These are phyloP conservation scores for Salmacisia buchloeana DNA, from an alignment of 1,284 basidiomycete genomes.

Conservation along the genomic window DNA sequence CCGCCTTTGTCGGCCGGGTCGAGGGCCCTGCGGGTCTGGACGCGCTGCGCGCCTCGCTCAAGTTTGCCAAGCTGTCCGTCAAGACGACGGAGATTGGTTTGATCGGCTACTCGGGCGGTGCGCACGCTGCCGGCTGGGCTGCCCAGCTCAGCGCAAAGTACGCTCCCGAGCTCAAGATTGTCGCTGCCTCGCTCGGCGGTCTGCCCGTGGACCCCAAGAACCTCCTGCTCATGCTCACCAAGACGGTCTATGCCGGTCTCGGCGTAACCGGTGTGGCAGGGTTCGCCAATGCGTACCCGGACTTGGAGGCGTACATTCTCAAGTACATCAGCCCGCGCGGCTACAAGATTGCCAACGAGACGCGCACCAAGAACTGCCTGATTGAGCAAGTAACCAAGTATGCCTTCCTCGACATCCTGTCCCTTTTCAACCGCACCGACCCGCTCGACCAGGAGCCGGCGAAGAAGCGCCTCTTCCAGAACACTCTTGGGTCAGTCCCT, in stretches of 20 bases:
- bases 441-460: background rate
- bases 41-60: constrained; percentile 7
- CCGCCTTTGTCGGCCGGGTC: constrained; percentile 13
- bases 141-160: constrained; percentile 7
- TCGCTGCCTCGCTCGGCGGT: constrained; percentile 12
- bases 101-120: constrained; percentile 20
- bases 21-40: constrained; percentile 15
- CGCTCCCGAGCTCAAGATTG: constrained; percentile 18
- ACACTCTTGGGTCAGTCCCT: background rate
- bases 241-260: background rate
- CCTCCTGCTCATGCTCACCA: background rate
- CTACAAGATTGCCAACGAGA: background rate
- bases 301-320: background rate
- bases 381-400: background rate
- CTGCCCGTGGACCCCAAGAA: constrained; percentile 5
- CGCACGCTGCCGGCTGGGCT: constrained; percentile 15
- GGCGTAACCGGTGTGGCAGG: background rate
- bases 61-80: background rate
- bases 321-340: background rate
- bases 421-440: background rate
- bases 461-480: background rate
- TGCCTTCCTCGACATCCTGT: constrained; percentile 6
- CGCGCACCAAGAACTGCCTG: background rate
- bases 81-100: constrained; percentile 9
- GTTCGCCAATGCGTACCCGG: background rate